phyloP scores from a whole-genome alignment of 73 alveolate species.

The Loxodes magnus region DNA sequence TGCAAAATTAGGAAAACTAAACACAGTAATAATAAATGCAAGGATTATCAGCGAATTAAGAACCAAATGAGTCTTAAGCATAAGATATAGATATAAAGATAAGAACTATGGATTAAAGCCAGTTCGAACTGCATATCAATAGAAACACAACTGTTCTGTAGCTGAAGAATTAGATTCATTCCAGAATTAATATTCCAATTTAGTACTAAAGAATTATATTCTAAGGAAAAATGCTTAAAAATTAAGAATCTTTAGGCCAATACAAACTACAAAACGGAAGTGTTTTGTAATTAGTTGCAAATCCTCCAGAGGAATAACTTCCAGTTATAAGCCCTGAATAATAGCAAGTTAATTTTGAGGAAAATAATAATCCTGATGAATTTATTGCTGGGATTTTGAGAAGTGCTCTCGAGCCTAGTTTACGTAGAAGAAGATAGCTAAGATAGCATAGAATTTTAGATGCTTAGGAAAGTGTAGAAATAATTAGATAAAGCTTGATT shows the following conservation, averaged over 20 bases:
- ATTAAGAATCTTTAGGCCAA: slow-evolving; percentile 33
- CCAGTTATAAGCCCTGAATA: slow-evolving; percentile 16
- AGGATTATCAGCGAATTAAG: too few relatives aligned
- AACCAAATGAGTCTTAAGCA: too few relatives aligned
- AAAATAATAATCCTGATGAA: slow-evolving; percentile 9
- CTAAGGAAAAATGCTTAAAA: slow-evolving; percentile 70
- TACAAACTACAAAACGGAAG: slow-evolving; percentile 56
- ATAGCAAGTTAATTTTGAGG: not conserved
- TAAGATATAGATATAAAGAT: too few relatives aligned
- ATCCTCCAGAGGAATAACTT: slow-evolving; percentile 23
- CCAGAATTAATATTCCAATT: slow-evolving; percentile 48
- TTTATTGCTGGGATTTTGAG: slow-evolving; percentile 14
- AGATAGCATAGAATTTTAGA: slow-evolving; percentile 28
- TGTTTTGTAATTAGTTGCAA: slow-evolving; percentile 66
- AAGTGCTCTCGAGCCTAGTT: slow-evolving; percentile 15
- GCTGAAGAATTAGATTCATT: slow-evolving; percentile 25
- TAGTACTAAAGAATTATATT: slow-evolving; percentile 63
- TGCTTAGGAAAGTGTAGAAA: slow-evolving; percentile 27
- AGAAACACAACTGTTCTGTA: slow-evolving; percentile 18
- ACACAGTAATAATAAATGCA: too few relatives aligned
- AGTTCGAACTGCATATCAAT: slow-evolving; percentile 13
- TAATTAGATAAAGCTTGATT: slow-evolving; percentile 28
- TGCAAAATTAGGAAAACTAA: too few relatives aligned
- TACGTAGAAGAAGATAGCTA: slow-evolving; percentile 40
- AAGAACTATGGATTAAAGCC: not conserved